Percentiles rank a stretch among this genome's conserved stretches.
phyloP scores from a whole-genome alignment of 2,329 filamentous ascomycete genomes.

The Microsporum audouinii region DNA sequence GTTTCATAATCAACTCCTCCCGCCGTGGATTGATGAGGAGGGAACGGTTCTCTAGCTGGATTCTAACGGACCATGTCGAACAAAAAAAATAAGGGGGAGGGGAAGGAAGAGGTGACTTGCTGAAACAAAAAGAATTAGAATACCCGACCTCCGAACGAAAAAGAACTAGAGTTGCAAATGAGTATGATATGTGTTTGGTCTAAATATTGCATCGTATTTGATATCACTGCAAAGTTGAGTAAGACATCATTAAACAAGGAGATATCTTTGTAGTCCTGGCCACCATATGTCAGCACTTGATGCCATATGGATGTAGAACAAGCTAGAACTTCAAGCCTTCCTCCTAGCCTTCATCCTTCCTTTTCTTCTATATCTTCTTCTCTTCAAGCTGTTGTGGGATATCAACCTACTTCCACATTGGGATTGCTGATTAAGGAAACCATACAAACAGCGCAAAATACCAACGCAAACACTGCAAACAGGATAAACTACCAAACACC shows the following conservation, averaged over 20 bases:
- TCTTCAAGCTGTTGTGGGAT: background rate
- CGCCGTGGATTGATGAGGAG: background rate
- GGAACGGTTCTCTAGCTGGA: background rate
- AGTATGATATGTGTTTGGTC: background rate
- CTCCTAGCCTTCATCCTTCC: too few relatives aligned
- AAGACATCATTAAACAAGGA: too few relatives aligned
- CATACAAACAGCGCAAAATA: background rate
- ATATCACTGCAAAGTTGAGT: background rate
- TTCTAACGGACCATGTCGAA: background rate
- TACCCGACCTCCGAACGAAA: background rate
- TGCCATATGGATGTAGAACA: too few relatives aligned
- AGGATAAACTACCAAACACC: background rate
- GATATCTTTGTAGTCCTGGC: too few relatives aligned
- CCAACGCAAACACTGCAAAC: background rate
- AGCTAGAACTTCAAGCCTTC: too few relatives aligned
- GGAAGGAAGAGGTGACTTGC: background rate
- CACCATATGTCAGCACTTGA: too few relatives aligned
- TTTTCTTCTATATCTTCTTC: background rate
- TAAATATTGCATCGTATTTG: background rate
- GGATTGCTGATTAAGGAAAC: background rate
- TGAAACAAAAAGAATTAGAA: background rate
- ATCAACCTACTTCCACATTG: background rate
- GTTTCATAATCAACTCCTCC: background rate
- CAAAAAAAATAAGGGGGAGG: background rate
- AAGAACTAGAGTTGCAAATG: conserved; percentile 1